Evolutionary conservation across 1,139 yeast genomes (phyloP).

Genomic region (Candida sojae): DNA sequence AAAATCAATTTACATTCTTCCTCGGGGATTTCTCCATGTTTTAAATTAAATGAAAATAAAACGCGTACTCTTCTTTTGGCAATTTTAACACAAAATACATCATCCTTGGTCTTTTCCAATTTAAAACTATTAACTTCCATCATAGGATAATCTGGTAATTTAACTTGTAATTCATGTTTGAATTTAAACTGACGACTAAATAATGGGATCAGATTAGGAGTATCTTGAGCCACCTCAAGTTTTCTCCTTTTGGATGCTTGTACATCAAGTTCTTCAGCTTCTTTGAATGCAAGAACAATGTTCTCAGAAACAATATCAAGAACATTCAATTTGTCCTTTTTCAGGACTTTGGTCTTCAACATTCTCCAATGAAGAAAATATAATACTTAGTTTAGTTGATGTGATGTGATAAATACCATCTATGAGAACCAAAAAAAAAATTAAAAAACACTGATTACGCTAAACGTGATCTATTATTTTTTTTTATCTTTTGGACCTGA

Average conservation of each 20-base stretch:
- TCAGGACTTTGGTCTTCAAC: neutral
- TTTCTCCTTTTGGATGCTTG: slow-evolving; percentile 1
- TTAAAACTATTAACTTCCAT: neutral
- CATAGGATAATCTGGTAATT: neutral
- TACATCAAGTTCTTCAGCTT: neutral
- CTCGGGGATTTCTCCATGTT: neutral
- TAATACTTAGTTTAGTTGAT: neutral
- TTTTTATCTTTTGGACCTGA: no score
- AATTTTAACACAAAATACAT: neutral
- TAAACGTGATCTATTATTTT: no score
- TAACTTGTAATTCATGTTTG: neutral
- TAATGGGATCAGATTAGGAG: neutral
- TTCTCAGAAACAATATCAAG: neutral
- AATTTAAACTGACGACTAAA: neutral
- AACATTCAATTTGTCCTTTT: neutral
- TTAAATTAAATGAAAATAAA: neutral
- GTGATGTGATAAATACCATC: no score
- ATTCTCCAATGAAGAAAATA: neutral
- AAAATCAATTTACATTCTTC: neutral
- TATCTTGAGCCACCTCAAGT: neutral
- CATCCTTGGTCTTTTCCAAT: neutral
- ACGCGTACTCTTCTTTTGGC: neutral
- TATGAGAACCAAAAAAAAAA: neutral
- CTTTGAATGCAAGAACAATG: neutral
- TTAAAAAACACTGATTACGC: no score